Percentiles rank a stretch among this genome's conserved stretches.
These are phyloP conservation scores for Penicillium pulvis DNA, from an alignment of 495 filamentous ascomycete species.

Conservation along the genomic window DNA sequence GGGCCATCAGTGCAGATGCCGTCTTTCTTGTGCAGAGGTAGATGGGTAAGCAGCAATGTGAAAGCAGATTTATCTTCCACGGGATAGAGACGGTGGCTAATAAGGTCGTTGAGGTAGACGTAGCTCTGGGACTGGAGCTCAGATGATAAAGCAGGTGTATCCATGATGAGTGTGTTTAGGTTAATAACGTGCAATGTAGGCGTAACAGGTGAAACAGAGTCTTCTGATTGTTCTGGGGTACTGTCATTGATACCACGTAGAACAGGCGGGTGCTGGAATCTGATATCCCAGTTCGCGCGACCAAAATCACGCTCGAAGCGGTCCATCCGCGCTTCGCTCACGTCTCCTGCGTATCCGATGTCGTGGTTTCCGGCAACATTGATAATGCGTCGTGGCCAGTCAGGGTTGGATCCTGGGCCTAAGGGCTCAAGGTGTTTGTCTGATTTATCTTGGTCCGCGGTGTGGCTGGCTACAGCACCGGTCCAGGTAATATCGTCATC, in stretches of 20 bases:
- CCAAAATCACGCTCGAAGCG: slow-evolving; percentile 86
- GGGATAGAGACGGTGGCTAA: slow-evolving; percentile 60
- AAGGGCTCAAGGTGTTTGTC: slow-evolving; percentile 44
- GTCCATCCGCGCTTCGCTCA: slow-evolving; percentile 66
- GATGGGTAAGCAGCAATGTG: slow-evolving; percentile 86
- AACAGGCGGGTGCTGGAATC: slow-evolving; percentile 55
- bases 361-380: slow-evolving; percentile 95
- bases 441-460: slow-evolving; percentile 23
- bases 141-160: slow-evolving; percentile 69
- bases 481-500: slow-evolving; percentile 57
- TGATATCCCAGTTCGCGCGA: slow-evolving; percentile 81
- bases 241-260: slow-evolving; percentile 12
- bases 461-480: slow-evolving; percentile 35
- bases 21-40: slow-evolving; percentile 81
- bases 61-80: slow-evolving; percentile 67
- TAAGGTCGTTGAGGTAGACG: slow-evolving; percentile 71
- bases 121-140: slow-evolving; percentile 73
- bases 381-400: slow-evolving; percentile 77
- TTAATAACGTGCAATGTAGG: slow-evolving; percentile 73
- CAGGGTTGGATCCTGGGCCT: slow-evolving; percentile 48
- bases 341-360: slow-evolving; percentile 91
- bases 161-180: slow-evolving; percentile 89
- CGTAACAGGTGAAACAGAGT: slow-evolving; percentile 24
- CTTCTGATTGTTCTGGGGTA: slow-evolving; percentile 10
- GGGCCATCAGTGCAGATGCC: slow-evolving; percentile 86